Evolutionary conservation across 106 monocot species (phyloP).

Genomic region (Dendrobium catenatum): DNA sequence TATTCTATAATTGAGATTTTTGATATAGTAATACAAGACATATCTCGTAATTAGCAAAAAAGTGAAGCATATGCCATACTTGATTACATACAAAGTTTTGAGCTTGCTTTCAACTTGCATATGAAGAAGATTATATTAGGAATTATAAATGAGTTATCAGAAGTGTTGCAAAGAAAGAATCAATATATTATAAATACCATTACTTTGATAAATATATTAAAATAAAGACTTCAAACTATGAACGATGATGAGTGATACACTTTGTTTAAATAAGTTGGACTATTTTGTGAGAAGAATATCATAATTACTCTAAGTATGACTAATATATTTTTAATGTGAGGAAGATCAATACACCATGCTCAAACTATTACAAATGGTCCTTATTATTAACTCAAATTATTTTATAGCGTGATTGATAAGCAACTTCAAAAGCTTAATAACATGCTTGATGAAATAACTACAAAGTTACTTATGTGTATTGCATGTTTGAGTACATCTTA

Average conservation of each 20-base stretch:
- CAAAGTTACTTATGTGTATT: too few species aligned
- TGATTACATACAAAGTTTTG: background rate
- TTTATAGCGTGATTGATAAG: too few species aligned
- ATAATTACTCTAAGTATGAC: background rate
- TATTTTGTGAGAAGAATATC: slow-evolving; percentile 10
- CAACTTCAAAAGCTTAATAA: too few species aligned
- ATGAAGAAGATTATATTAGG: background rate
- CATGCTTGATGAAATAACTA: too few species aligned
- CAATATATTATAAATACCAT: background rate
- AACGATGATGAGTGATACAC: background rate
- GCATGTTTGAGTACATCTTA: too few species aligned
- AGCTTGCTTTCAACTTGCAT: background rate
- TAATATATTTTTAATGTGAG: background rate
- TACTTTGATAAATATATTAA: background rate
- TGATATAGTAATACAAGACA: background rate
- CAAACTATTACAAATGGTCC: too few species aligned
- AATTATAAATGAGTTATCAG: slow-evolving; percentile 4
- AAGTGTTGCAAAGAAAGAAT: slow-evolving; percentile 3
- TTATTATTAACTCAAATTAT: too few species aligned
- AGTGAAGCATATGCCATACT: background rate
- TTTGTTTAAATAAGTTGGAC: too few species aligned
- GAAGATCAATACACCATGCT: background rate
- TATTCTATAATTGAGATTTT: background rate
- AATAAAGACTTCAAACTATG: background rate
- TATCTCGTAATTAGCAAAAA: background rate